Base-by-base conservation (phyloP, 225 moss, liverwort and hornwort species). In the Climacium dendroides region DNA sequence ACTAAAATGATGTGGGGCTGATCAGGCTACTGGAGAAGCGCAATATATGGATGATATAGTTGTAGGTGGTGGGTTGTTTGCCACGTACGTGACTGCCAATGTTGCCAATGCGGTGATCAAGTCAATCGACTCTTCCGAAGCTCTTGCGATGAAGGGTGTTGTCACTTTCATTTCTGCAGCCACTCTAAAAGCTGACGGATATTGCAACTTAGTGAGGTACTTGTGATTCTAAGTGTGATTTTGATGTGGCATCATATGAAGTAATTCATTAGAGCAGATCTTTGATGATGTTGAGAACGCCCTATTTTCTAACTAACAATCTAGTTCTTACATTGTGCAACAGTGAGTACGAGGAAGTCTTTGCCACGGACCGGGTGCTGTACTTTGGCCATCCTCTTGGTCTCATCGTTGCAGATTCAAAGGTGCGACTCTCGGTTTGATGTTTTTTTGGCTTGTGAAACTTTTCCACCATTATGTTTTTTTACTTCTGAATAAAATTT, bases 311-410 rank as follows among this genome's bases (percentile, higher is more conserved):
- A 62, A 19, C 28, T 29, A 69, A 71, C 9, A 54, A 45, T 57
- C 63, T 74, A 10, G n/a, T 47, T 80, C 73, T 63, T 53, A 47
- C 23, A 22, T 69, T 82, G 81, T 83, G 59, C 66, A 82, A 85
- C 91, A 97, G 97, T 92, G 97, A 97, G 86, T 91, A 94, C 89
- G 96, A 97, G 92, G 96, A 97, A 74, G 96, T 97, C 81, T 96
- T 97, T 91, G 95, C 95, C 41, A 91, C 92, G 70, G 84, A 48
- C 50, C 90, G 86, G 76, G 94, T 94, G 54, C 88, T 85, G 39
- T 96, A 93, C 72, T 96, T 90, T 87, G 96, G 97, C 75, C 97
- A 97, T 89, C 76, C 95, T 54, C 66, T 97, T 80, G 97, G 97
- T 81, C 94, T 97, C 73, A 88, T 97, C 43, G 95, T 97, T n/a